Evolutionary conservation across 2,329 filamentous ascomycete genomes (phyloP), one percentile per base, ranked within the genome.

Genomic region (Fusarium illudens): DNA sequence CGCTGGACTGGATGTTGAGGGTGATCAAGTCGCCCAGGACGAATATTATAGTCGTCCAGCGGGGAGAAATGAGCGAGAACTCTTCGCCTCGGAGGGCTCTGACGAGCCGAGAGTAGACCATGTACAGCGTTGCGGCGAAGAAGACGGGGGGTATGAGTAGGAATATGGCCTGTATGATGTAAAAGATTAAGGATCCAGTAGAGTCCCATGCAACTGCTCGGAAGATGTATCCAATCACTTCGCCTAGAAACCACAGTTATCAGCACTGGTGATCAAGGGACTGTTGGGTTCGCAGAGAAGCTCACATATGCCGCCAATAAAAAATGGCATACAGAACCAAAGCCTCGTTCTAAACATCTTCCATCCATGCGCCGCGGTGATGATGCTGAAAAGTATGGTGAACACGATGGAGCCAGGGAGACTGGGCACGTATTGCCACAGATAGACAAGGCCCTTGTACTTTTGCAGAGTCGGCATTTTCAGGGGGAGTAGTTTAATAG

Each of bases 261-360:
- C 8, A 64, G 55, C 17, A 1, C 3, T 22, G 20, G 15, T n/a
- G 20, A 19, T n/a, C 12, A 0, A 4, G 1, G 0, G 10, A 0
- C 4, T 2, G 2, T 9, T 19, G 17, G 2, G 13, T n/a, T n/a
- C 0, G 0, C 1, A 2, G 10, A 1, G 9, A 6, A 29, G 76
- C 84, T 27, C 77, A 84, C 84, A 81, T 4, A 80, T 22, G 1
- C 80, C 82, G 0, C 84, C 84, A 2, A 84, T 66, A 15, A 82
- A 65, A 54, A 86, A 81, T 0, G 81, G 78, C 1, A 81, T 75
- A 60, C 84, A 84, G 67, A 84, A 87, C 79, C 83, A 86, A 11
- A 80, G 81, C 32, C 79, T 76, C 3, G 79, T 79, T 25, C 76
- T 80, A 19, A 79, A 68, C 39, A 85, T 76, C 25, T 79, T 79